These are phyloP conservation scores for Brassica nigra DNA, from an alignment of 345 rosid species.

Conservation along the genomic window DNA sequence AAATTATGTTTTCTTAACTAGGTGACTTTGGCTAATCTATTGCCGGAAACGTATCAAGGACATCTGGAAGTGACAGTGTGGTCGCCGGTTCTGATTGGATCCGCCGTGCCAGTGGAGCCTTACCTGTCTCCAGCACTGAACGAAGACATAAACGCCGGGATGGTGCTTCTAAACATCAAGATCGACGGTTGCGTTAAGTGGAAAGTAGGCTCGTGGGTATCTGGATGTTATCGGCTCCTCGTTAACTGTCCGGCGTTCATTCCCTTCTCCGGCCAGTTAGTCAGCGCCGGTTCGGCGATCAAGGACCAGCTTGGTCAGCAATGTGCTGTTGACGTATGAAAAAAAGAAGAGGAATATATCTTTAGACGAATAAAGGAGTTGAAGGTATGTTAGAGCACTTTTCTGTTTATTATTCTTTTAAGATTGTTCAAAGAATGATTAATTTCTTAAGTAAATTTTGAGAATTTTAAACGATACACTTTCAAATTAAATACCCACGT, in stretches of 20 bases:
- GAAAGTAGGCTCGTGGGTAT: constrained; percentile 66
- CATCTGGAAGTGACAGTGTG: constrained; percentile 67
- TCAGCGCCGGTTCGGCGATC: constrained; percentile 55
- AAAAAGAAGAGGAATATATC: background rate
- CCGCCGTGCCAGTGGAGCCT: constrained; percentile 71
- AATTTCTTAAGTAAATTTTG: background rate
- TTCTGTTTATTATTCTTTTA: background rate
- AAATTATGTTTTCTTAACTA: background rate
- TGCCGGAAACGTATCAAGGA: constrained; percentile 41
- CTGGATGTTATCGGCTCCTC: constrained; percentile 64
- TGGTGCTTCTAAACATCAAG: constrained; percentile 53
- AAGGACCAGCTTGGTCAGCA: constrained; percentile 61
- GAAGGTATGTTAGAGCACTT: constrained; percentile 15
- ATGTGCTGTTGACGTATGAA: constrained; percentile 73
- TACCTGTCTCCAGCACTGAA: constrained; percentile 48
- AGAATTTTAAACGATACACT: background rate
- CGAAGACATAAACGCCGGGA: constrained; percentile 61
- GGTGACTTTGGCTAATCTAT: constrained; percentile 39
- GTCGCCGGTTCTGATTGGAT: constrained; percentile 77
- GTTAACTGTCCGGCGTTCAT: constrained; percentile 66
- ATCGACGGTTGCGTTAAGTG: constrained; percentile 82
- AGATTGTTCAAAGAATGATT: background rate
- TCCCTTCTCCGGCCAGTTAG: constrained; percentile 45
- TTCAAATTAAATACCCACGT: background rate
- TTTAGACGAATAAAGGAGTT: background rate